Evolutionary conservation across 2,329 filamentous ascomycete genomes (phyloP).

Genomic region (Tolypocladium cylindrosporum): DNA sequence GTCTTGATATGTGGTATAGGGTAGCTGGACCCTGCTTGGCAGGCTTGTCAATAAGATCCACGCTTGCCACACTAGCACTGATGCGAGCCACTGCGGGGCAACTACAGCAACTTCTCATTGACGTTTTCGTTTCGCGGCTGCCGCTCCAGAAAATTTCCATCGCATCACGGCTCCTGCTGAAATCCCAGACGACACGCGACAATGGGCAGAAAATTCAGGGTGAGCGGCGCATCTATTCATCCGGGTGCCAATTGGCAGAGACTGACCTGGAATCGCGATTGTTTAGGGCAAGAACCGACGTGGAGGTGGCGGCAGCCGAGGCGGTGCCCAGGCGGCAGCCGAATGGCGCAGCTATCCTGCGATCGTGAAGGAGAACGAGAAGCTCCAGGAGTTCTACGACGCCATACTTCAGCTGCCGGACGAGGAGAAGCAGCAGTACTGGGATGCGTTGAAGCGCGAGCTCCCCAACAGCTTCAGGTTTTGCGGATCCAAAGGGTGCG

Average conservation of each 20-base stretch:
- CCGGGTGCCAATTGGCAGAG: neutral
- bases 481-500: constrained; percentile 82
- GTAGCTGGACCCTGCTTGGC: neutral
- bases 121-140: neutral
- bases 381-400: constrained; percentile 82
- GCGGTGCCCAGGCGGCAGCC: constrained; percentile 12
- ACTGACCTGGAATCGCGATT: constrained; percentile 8
- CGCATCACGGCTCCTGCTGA: neutral
- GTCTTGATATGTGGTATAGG: neutral
- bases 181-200: neutral
- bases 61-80: neutral
- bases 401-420: constrained; percentile 64
- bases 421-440: constrained; percentile 71
- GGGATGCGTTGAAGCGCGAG: constrained; percentile 72
- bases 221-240: constrained; percentile 8
- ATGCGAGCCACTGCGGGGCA: neutral
- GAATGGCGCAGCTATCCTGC: constrained; percentile 25
- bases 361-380: constrained; percentile 69
- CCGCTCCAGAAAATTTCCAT: neutral
- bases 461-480: constrained; percentile 97
- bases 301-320: constrained; percentile 23
- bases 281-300: constrained; percentile 25
- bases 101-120: neutral
- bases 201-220: constrained; percentile 20
- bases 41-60: neutral